phyloP scores from a whole-genome alignment of 2,329 filamentous ascomycete genomes.

The Meredithiella fracta region DNA sequence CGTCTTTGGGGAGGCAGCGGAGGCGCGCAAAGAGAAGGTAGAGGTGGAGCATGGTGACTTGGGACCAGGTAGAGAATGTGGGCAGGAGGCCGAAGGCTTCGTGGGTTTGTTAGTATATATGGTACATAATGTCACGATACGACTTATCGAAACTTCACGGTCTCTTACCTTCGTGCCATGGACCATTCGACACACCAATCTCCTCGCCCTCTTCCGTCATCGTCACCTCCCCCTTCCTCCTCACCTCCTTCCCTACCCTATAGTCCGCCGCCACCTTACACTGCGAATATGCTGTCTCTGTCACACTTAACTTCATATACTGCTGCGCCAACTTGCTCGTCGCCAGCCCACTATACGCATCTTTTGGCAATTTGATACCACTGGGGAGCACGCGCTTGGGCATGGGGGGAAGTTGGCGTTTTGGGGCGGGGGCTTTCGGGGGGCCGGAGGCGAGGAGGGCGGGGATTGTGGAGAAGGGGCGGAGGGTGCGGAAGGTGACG shows the following conservation, averaged over 20 bases:
- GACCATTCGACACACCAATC: conserved; percentile 54
- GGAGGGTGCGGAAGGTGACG: not conserved
- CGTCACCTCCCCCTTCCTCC: conserved; percentile 49
- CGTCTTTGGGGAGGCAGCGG: conserved; percentile 55
- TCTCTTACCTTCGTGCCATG: conserved; percentile 65
- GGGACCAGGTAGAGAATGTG: conserved; percentile 90
- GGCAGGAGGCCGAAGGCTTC: conserved; percentile 64
- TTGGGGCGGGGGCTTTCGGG: not conserved
- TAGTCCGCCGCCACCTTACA: conserved; percentile 63
- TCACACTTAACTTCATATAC: conserved; percentile 60
- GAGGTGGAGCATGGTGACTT: conserved; percentile 92
- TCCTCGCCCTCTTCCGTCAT: conserved; percentile 68
- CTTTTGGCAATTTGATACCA: conserved; percentile 11
- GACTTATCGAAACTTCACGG: no score
- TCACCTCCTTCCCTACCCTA: conserved; percentile 49
- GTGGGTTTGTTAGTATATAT: not conserved
- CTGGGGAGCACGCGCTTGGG: conserved; percentile 9
- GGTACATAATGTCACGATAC: no score
- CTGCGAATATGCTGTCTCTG: conserved; percentile 60
- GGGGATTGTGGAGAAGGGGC: not conserved
- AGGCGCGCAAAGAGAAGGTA: conserved; percentile 76
- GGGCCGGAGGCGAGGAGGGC: not conserved
- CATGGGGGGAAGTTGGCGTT: conserved; percentile 10
- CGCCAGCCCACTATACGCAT: conserved; percentile 10
- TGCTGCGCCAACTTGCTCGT: conserved; percentile 12